phyloP scores from a whole-genome alignment of 495 filamentous ascomycete genomes.

The Melanomma pulvis-pyrius region DNA sequence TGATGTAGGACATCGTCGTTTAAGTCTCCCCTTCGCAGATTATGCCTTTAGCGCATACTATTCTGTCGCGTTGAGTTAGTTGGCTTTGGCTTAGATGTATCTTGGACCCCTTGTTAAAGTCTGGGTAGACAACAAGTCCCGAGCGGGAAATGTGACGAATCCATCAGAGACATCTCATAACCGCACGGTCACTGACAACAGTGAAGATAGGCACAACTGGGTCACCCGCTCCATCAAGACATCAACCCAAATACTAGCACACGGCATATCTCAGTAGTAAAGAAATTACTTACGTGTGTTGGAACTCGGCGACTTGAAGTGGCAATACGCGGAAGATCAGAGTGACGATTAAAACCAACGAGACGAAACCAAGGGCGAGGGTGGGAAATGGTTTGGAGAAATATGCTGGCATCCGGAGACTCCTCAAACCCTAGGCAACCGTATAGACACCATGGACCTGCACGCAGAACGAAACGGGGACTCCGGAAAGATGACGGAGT shows the following conservation, averaged over 20 bases:
- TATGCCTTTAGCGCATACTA: neutral
- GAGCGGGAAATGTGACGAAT: too few species aligned
- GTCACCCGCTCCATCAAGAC: neutral
- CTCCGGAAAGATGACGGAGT: conserved; percentile 5
- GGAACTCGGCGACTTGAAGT: conserved; percentile 13
- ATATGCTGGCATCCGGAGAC: conserved; percentile 2
- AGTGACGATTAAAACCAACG: neutral
- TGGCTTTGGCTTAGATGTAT: neutral
- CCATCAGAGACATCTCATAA: neutral
- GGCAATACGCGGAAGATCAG: neutral
- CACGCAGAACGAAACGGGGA: neutral
- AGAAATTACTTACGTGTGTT: conserved; percentile 5
- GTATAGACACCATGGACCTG: neutral
- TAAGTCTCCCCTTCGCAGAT: neutral
- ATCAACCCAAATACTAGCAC: neutral
- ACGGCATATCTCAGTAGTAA: neutral
- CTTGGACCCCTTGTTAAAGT: neutral
- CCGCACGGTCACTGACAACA: neutral
- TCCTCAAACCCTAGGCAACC: neutral
- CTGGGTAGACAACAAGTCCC: too few species aligned
- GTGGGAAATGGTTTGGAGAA: neutral
- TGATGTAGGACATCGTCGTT: neutral
- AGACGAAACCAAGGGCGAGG: neutral
- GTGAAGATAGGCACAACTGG: neutral
- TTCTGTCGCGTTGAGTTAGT: neutral